Evolutionary conservation across 129 eudicot species (phyloP).

Genomic region (Flaveria linearis): DNA sequence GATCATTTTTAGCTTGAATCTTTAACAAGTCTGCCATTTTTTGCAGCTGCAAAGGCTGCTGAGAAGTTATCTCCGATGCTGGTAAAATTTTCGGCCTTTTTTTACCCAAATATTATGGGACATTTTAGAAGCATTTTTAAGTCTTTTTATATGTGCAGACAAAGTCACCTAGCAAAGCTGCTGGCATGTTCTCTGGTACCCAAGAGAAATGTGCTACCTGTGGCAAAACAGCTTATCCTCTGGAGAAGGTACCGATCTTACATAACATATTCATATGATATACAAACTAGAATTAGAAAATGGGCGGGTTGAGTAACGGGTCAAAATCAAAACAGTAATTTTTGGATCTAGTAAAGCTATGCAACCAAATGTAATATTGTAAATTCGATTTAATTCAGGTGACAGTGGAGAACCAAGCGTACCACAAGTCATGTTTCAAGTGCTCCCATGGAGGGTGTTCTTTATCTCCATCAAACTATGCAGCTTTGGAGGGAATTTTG

Average conservation of each 20-base stretch:
- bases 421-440: slow-evolving; percentile 91
- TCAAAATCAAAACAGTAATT: background rate
- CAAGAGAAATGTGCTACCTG: slow-evolving; percentile 97
- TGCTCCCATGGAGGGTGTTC: slow-evolving; percentile 96
- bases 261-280: background rate
- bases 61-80: slow-evolving; percentile 78
- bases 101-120: slow-evolving; percentile 8
- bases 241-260: slow-evolving; percentile 68
- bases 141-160: slow-evolving; percentile 52
- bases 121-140: slow-evolving; percentile 18
- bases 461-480: slow-evolving; percentile 86
- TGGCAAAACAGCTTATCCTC: slow-evolving; percentile 93
- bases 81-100: slow-evolving; percentile 46
- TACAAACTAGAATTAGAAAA: background rate
- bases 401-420: slow-evolving; percentile 82
- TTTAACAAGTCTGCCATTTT: slow-evolving; percentile 22
- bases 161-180: slow-evolving; percentile 99
- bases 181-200: slow-evolving; percentile 97
- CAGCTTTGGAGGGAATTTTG: slow-evolving; percentile 81
- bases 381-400: slow-evolving; percentile 49
- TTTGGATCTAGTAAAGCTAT: background rate
- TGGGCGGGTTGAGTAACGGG: background rate
- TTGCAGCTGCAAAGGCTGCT: slow-evolving; percentile 80
- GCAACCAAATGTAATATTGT: background rate
- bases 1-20: background rate